Percentiles rank a stretch among this genome's conserved stretches.
Evolutionary conservation across 805 yeast species (phyloP).

Genomic region (Teunomyces atbi): DNA sequence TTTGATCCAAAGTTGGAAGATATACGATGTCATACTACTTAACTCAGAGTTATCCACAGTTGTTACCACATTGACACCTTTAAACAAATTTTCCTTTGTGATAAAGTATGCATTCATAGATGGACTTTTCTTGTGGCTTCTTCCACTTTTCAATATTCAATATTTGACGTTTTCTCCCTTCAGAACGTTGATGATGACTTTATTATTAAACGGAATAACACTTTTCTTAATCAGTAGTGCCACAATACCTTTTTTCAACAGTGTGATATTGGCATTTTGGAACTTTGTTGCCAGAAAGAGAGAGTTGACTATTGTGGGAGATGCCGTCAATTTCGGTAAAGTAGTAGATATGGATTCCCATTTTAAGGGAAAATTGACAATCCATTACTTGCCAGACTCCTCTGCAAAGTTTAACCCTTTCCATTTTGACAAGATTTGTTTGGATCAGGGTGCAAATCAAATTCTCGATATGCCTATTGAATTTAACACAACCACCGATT

Average conservation of each 20-base stretch:
- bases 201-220: constrained; percentile 48
- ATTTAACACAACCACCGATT: constrained; percentile 74
- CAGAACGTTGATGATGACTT: constrained; percentile 50
- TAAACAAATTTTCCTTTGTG: constrained; percentile 56
- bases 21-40: constrained; percentile 65
- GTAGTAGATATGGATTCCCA: constrained; percentile 54
- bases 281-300: constrained; percentile 37
- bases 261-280: constrained; percentile 41
- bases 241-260: constrained; percentile 45
- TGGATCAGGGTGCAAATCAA: constrained; percentile 35
- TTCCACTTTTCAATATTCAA: constrained; percentile 77
- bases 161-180: constrained; percentile 63
- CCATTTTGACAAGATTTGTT: constrained; percentile 57
- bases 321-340: constrained; percentile 35
- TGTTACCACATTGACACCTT: constrained; percentile 34
- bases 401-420: constrained; percentile 82
- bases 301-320: constrained; percentile 55
- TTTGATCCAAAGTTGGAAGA: constrained; percentile 81
- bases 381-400: constrained; percentile 88
- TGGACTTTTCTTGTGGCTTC: constrained; percentile 62
- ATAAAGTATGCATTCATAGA: constrained; percentile 74
- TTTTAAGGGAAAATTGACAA: constrained; percentile 81
- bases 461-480: constrained; percentile 61
- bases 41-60: constrained; percentile 42
- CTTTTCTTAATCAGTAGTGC: constrained; percentile 53